phyloP scores from a whole-genome alignment of 768 basidiomycete genomes.

The Coprinopsis strossmayeri region DNA sequence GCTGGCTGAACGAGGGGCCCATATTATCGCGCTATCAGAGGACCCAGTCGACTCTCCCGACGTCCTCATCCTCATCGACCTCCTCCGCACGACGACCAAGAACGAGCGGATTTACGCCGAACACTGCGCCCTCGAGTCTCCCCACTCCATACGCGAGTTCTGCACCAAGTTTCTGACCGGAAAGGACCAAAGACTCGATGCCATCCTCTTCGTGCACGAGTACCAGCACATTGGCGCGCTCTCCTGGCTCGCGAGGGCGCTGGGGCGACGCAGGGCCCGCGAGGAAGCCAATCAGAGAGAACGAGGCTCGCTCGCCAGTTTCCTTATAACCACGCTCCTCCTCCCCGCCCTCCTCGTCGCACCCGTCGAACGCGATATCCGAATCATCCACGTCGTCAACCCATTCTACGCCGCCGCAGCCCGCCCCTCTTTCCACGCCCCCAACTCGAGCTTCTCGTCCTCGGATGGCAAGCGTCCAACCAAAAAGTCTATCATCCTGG shows the following conservation, averaged over 20 bases:
- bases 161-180: constrained; percentile 61
- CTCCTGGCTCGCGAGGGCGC: constrained; percentile 15
- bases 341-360: constrained; percentile 76
- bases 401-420: constrained; percentile 85
- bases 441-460: constrained; percentile 12
- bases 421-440: constrained; percentile 22
- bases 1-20: constrained; percentile 70
- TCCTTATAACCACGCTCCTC: constrained; percentile 72
- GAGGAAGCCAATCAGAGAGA: constrained; percentile 35
- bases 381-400: constrained; percentile 82
- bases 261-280: constrained; percentile 5
- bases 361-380: constrained; percentile 83
- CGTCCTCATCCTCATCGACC: constrained; percentile 54
- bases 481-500: constrained; percentile 34
- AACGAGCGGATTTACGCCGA: constrained; percentile 81
- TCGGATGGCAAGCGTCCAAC: constrained; percentile 15
- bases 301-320: constrained; percentile 56
- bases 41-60: constrained; percentile 48
- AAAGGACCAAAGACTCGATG: constrained; percentile 67
- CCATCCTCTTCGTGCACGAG: constrained; percentile 73
- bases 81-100: constrained; percentile 59
- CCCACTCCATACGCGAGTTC: constrained; percentile 62
- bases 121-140: constrained; percentile 63
- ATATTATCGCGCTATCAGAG: constrained; percentile 67
- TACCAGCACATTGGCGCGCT: constrained; percentile 56